These are phyloP conservation scores for Aeschynomene evenia DNA, from an alignment of 306 rosid species.

Conservation along the genomic window DNA sequence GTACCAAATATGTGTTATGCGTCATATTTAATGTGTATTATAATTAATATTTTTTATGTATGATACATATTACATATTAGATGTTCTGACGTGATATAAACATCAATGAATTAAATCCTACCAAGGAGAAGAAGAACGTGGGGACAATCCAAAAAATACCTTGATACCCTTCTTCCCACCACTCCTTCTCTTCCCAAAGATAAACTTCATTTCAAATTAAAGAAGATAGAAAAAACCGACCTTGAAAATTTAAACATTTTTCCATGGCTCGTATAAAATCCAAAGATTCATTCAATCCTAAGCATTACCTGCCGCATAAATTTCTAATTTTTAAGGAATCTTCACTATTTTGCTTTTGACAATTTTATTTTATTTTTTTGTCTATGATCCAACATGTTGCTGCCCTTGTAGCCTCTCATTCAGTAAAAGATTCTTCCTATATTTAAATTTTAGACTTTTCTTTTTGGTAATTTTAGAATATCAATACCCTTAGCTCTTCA, in stretches of 20 bases:
- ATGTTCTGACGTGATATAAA: too few species aligned
- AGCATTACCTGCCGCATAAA: constrained; percentile 31
- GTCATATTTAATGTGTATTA: too few species aligned
- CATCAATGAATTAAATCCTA: too few species aligned
- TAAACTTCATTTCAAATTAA: not conserved
- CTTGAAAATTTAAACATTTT: constrained; percentile 8
- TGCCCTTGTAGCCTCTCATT: constrained; percentile 38
- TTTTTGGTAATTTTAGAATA: too few species aligned
- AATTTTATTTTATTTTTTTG: not conserved
- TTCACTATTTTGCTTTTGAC: constrained; percentile 45
- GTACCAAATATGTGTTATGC: too few species aligned
- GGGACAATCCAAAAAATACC: constrained; percentile 25
- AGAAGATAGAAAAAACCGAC: not conserved
- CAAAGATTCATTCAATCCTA: constrained; percentile 29
- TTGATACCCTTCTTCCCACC: constrained; percentile 45
- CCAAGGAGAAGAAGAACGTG: constrained; percentile 33
- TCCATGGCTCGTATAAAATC: constrained; percentile 27
- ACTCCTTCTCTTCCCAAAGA: constrained; percentile 29
- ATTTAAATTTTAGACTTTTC: not conserved
- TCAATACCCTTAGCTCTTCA: too few species aligned
- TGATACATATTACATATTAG: too few species aligned
- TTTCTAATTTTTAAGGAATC: constrained; percentile 32
- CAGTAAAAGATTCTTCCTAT: constrained; percentile 34
- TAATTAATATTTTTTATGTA: too few species aligned
- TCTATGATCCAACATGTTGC: constrained; percentile 28